Conservation (phyloP, 805 yeast genomes). For the Nakazawaea sp. region DNA sequence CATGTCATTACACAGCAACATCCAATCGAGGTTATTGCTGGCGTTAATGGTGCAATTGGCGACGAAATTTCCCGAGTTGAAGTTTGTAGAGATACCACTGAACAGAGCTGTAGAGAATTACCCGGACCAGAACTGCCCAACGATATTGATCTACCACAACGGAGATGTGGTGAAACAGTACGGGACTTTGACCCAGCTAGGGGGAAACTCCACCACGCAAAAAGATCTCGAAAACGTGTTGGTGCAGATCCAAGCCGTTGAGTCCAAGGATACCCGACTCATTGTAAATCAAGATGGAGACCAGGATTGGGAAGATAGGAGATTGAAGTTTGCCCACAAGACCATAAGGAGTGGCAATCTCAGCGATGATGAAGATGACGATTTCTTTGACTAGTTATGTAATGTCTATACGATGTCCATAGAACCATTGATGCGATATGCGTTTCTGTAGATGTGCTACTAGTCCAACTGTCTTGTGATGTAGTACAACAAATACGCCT, state of each 20-base stretch:
- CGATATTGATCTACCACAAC: slow-evolving; percentile 73
- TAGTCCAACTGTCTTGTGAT: slow-evolving; percentile 34
- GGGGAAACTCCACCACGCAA: slow-evolving; percentile 71
- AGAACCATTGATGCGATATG: background rate
- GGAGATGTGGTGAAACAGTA: slow-evolving; percentile 75
- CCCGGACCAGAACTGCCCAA: slow-evolving; percentile 88
- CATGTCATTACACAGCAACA: slow-evolving; percentile 56
- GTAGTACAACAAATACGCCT: slow-evolving; percentile 78
- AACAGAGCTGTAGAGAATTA: slow-evolving; percentile 87
- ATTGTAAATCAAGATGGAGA: slow-evolving; percentile 53
- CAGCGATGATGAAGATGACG: slow-evolving; percentile 34
- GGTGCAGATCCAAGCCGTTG: slow-evolving; percentile 60
- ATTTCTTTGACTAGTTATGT: slow-evolving; percentile 40
- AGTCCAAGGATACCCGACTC: slow-evolving; percentile 61
- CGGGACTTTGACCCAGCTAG: slow-evolving; percentile 73
- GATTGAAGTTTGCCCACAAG: slow-evolving; percentile 49
- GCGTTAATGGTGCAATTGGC: slow-evolving; percentile 56
- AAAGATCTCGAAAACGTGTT: slow-evolving; percentile 70
- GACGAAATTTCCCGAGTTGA: slow-evolving; percentile 66
- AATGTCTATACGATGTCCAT: slow-evolving; percentile 1
- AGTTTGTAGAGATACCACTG: slow-evolving; percentile 90
- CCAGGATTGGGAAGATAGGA: slow-evolving; percentile 40
- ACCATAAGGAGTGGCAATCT: slow-evolving; percentile 37
- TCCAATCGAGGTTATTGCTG: slow-evolving; percentile 69
- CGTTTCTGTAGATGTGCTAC: no score